Evolutionary conservation across 805 yeast species (phyloP), one percentile per base, ranked within the genome.

Genomic region (Lipomyces anomalus): DNA sequence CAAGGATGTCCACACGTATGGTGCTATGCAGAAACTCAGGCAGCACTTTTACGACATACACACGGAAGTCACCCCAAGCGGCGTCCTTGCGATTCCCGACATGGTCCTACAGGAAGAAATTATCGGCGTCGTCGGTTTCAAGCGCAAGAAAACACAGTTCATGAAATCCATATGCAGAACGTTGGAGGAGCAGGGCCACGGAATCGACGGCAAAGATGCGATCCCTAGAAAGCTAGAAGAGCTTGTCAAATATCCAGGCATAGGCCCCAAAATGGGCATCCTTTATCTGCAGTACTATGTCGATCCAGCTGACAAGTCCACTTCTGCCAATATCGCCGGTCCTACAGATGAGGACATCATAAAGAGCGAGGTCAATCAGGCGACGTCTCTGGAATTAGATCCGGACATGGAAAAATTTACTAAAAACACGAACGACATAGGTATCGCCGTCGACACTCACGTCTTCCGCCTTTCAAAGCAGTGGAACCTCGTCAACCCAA

Each of bases 391-490:
- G n/a, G n/a, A n/a, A n/a, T n/a, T n/a, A n/a, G n/a, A n/a, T n/a
- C n/a, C n/a, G n/a, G n/a, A n/a, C n/a, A n/a, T n/a, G n/a, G n/a
- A n/a, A n/a, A n/a, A n/a, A n/a, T 0, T 88, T 96, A 95, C 68
- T 68, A 16, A 68, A 71, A 34, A 79, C 73, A 42, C 67, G 11
- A 26, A 26, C 30, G 52, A 47, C 17, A 40, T 70, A 11, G 97
- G 97, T 0, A 85, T 89, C n/a, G 96, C 97, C 6, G 96, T 89
- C 7, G 97, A 89, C 61, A 89, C 86, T 2, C 97, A 89, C 63
- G 78, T 89, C 43, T 89, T 84, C 56, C 68, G 97, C 20, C 35
- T 50, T 6, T 48, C 53, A 18, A 50, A 50, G 38, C 55, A 50
- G 26, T 50, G 48, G 36, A 35, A 47, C 16, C 47, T 50, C 3